Evolutionary conservation across 768 basidiomycete genomes (phyloP).

Genomic region (Termitomyces sp.): DNA sequence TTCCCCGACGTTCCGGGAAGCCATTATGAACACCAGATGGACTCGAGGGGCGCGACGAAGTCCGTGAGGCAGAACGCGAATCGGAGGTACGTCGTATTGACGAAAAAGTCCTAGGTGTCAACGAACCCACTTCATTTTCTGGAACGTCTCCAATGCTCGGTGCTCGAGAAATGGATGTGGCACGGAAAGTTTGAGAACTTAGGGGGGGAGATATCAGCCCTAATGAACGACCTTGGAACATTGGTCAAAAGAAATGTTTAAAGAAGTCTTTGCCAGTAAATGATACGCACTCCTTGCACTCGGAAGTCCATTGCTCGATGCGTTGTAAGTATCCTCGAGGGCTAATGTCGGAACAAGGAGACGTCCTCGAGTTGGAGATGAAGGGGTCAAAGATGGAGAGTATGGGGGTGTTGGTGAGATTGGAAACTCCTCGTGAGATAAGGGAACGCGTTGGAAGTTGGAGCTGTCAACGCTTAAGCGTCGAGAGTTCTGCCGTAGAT

Average conservation of each 20-base stretch:
- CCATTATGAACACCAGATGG: not conserved
- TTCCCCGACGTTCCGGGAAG: conserved; percentile 15
- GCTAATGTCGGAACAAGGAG: conserved; percentile 20
- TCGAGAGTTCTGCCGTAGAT: conserved; percentile 4
- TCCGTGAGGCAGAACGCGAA: conserved; percentile 4
- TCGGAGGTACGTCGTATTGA: conserved; percentile 1
- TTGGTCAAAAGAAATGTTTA: not conserved
- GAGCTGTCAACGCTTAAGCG: conserved; percentile 33
- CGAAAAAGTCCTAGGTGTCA: conserved; percentile 9
- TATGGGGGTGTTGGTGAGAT: conserved; percentile 34
- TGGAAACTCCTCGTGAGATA: conserved; percentile 29
- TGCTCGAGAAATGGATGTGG: conserved; percentile 34
- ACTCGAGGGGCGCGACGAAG: conserved; percentile 12
- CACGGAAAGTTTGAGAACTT: conserved; percentile 13
- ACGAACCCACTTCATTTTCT: conserved; percentile 26
- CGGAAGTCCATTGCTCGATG: conserved; percentile 26
- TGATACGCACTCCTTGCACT: conserved; percentile 16
- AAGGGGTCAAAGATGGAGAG: conserved; percentile 21
- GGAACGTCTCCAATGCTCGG: conserved; percentile 38
- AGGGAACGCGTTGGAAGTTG: conserved; percentile 27
- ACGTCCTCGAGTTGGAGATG: conserved; percentile 10
- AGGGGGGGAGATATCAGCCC: conserved; percentile 12
- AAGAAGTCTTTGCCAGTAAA: not conserved
- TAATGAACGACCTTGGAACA: conserved; percentile 9
- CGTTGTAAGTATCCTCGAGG: conserved; percentile 36